phyloP scores from a whole-genome alignment of 2,329 filamentous ascomycete genomes.

The Rhynchosporium secalis region DNA sequence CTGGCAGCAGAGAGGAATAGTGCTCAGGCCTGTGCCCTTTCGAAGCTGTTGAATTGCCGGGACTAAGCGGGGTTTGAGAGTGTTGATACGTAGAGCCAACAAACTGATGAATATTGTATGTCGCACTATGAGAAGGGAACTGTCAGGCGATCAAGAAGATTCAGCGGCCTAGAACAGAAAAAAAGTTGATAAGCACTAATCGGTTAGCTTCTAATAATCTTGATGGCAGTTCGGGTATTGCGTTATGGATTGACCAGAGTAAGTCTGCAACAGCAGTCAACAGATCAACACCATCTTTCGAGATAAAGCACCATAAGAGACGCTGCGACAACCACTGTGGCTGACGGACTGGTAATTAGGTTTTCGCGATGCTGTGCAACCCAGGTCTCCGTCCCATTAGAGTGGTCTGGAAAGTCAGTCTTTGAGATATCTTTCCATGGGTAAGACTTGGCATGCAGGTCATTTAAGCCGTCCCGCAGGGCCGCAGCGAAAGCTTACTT shows the following conservation, averaged over 20 bases:
- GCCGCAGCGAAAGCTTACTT: not conserved
- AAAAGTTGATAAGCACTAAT: not conserved
- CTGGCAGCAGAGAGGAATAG: not conserved
- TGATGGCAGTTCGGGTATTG: not conserved
- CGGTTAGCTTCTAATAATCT: not conserved
- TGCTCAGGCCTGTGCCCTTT: not conserved
- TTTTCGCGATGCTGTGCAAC: not conserved
- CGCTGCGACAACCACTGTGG: not conserved
- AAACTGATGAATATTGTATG: too few relatives aligned
- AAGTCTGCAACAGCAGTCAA: not conserved
- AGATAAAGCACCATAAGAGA: not conserved
- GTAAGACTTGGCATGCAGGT: constrained; percentile 5
- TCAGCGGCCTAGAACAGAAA: not conserved
- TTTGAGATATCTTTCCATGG: not conserved
- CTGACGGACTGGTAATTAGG: not conserved
- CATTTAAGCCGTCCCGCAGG: not conserved
- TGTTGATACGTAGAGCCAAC: too few relatives aligned
- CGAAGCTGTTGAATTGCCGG: not conserved
- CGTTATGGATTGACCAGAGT: not conserved
- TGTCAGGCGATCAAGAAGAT: not conserved
- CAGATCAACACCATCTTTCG: not conserved
- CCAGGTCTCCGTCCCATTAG: not conserved
- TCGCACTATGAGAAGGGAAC: too few relatives aligned
- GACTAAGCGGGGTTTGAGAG: not conserved
- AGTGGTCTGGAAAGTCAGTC: not conserved